Evolutionary conservation across 352 stramenopile genomes (phyloP).

Genomic region (Aphanomyces astaci): DNA sequence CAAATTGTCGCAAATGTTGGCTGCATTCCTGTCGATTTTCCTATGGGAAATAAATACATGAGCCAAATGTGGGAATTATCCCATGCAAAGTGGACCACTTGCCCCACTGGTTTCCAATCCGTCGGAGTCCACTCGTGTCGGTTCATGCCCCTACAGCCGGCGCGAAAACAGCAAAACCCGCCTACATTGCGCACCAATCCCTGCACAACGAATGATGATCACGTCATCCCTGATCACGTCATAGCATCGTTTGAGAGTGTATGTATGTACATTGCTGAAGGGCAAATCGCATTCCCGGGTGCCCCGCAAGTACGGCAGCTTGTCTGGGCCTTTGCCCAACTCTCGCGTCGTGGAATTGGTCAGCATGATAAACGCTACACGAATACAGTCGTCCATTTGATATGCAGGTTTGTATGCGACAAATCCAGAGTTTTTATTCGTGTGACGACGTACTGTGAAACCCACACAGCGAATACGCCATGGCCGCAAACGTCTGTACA

Average conservation of each 20-base stretch:
- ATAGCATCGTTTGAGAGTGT: no score
- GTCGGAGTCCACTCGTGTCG: slow-evolving; percentile 4
- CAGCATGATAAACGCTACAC: slow-evolving; percentile 44
- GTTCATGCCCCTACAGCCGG: slow-evolving; percentile 25
- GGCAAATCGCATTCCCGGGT: slow-evolving; percentile 62
- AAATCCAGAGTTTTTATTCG: not conserved
- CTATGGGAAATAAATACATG: no score
- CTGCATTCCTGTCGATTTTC: slow-evolving; percentile 36
- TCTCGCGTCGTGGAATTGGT: slow-evolving; percentile 68
- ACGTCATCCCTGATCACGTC: not conserved
- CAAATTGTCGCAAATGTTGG: slow-evolving; percentile 36
- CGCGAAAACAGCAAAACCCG: slow-evolving; percentile 32
- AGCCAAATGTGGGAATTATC: slow-evolving; percentile 29
- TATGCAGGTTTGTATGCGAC: not conserved
- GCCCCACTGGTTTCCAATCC: slow-evolving; percentile 23
- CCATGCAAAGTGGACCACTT: slow-evolving; percentile 28
- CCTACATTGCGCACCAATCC: slow-evolving; percentile 35
- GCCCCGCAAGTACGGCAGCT: slow-evolving; percentile 54
- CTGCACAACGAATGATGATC: slow-evolving; percentile 25
- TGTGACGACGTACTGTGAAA: slow-evolving; percentile 34
- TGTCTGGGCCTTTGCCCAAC: slow-evolving; percentile 38
- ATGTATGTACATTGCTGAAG: slow-evolving; percentile 34
- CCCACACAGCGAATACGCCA: slow-evolving; percentile 21
- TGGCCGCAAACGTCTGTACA: slow-evolving; percentile 24
- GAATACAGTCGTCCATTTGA: no score